These are phyloP conservation scores for Elsinoe batatas DNA, from an alignment of 2,329 filamentous ascomycete genomes.

Conservation along the genomic window DNA sequence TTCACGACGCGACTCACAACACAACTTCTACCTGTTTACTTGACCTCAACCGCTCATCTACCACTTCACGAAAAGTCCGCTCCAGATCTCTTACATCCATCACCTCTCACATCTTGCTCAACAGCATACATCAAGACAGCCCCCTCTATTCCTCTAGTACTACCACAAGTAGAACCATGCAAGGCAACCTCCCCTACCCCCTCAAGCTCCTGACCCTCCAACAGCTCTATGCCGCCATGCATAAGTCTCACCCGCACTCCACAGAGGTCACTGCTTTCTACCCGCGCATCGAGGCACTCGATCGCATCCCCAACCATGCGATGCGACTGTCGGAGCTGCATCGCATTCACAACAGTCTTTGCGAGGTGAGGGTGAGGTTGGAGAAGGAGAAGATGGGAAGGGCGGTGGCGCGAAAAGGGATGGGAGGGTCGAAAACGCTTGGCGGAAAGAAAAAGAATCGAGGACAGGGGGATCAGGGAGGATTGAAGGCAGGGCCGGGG, in stretches of 20 bases:
- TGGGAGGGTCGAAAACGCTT: not conserved
- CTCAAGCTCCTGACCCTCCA: not conserved
- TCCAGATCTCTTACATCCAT: not conserved
- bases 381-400: not conserved
- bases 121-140: too few species aligned
- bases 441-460: not conserved
- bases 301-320: not conserved
- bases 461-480: not conserved
- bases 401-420: not conserved
- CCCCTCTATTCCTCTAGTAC: not conserved
- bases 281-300: not conserved
- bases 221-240: not conserved
- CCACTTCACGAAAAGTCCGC: too few species aligned
- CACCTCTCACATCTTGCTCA: not conserved
- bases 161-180: not conserved
- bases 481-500: not conserved
- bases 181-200: not conserved
- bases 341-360: not conserved
- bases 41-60: too few species aligned
- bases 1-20: too few species aligned
- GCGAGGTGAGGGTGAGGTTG: not conserved
- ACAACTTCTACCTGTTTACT: too few species aligned
- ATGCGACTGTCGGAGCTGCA: not conserved
- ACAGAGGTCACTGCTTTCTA: not conserved
- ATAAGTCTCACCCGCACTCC: not conserved